Base-by-base conservation (phyloP, 225 moss, liverwort and hornwort species). In the Sphagnum tenellum region DNA sequence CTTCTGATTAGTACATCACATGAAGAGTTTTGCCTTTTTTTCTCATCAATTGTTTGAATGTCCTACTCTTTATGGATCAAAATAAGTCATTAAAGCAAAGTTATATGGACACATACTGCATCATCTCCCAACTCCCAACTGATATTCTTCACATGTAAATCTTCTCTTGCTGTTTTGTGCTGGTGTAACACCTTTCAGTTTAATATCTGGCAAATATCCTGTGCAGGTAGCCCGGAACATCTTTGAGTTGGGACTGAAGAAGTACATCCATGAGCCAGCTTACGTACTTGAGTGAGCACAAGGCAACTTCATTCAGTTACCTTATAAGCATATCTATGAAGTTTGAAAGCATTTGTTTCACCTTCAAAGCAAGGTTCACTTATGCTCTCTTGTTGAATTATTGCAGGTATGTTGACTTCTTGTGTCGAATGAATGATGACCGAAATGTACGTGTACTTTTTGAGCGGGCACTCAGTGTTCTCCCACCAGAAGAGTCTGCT, bases 171-270 rank as follows among this genome's bases (percentile, higher is more conserved):
- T 29, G 29, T 29, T 29, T 29, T 29, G 29, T 29, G 29, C 29
- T 29, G 29, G 29, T 29, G 29, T 29, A 29, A 29, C 29, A 29
- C 29, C 29, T 29, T 29, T 29, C 29, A 29, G 29, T 29, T 29
- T 29, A 29, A 29, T 29, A 29, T 29, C 29, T 29, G 29, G 29
- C 29, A 29, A 29, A 29, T 63, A 71, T 66, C 9, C 52, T 52
- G 9, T 78, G 80, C 80, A 98, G 98, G 98, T 98, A 64, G 92
- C 98, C 67, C 98, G 98, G 58, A 98, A 98, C 72, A 98, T 98
- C 56, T 98, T 90, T 69, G 98, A 98, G 71, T 75, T 98, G 67
- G 98, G 98, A n/a, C 81, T 98, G 59, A 98, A 98, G 78, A 98
- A 92, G 66, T 98, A 90, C 74, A 82, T 88, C 46, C 85, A 90